phyloP scores from a whole-genome alignment of 2,329 filamentous ascomycete genomes.

The Neurospora sp. region DNA sequence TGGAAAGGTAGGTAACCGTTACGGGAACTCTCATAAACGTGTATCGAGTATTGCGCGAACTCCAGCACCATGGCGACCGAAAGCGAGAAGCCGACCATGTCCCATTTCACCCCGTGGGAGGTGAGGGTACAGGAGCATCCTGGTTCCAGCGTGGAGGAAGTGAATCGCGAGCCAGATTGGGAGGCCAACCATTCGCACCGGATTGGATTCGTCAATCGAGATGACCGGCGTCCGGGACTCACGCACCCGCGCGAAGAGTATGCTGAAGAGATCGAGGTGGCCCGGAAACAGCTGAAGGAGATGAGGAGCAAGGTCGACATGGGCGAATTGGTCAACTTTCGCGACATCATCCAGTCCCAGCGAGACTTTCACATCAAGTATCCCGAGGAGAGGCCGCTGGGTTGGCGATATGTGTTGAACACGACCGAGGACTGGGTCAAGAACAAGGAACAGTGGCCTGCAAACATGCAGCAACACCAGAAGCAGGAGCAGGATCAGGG shows the following conservation, averaged over 20 bases:
- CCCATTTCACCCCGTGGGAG: constrained; percentile 4
- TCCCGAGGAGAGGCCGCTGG: constrained; percentile 32
- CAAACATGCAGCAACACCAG: constrained; percentile 29
- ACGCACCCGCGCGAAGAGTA: not conserved
- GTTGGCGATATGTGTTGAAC: constrained; percentile 40
- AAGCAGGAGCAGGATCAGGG: constrained; percentile 20
- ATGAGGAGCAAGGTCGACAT: not conserved
- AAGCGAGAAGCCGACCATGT: not conserved
- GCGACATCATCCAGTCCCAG: constrained; percentile 12
- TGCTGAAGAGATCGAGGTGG: constrained; percentile 4
- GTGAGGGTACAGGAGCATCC: constrained; percentile 7
- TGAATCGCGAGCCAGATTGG: constrained; percentile 6
- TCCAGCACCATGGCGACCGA: not conserved
- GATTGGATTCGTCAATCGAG: constrained; percentile 8
- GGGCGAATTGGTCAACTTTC: constrained; percentile 8
- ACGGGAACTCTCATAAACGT: not conserved
- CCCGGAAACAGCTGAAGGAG: constrained; percentile 1
- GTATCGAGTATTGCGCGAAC: not conserved
- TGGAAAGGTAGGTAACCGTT: not conserved
- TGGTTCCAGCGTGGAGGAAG: constrained; percentile 8
- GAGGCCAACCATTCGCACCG: constrained; percentile 1
- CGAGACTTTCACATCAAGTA: constrained; percentile 33
- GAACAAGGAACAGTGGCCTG: constrained; percentile 36
- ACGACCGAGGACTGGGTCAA: constrained; percentile 39
- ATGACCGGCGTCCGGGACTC: constrained; percentile 4